Base-by-base conservation (phyloP, 352 stramenopile genomes). In the Albugo candida region DNA sequence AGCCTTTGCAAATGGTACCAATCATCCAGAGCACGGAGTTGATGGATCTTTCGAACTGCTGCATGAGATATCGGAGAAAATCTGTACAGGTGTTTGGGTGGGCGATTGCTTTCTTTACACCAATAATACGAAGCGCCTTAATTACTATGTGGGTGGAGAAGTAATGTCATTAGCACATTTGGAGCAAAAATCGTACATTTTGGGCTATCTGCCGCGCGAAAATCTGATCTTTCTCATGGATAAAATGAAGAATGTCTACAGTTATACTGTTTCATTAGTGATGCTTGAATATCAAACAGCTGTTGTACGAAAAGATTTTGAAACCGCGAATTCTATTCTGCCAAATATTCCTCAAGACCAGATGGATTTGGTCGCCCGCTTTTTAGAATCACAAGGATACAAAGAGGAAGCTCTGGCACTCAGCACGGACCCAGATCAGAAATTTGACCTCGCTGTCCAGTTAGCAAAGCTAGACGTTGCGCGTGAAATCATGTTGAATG, bases 61-160 rank as follows among this genome's bases (percentile, higher is more conserved):
- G 45, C 93, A 97, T 55, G 94, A 99, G 59, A 95, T 99, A 55
- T 82, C 70, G 8, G 94, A 99, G 52, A 95, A 75, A 44, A 89
- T 98, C 37, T 79, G 81, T 21, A 97, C 86, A 17, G 96, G 94
- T 47, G 84, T 94, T 45, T 99, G 95, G 96, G 93, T 99, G n/a
- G 96, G 95, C 20, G 95, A 98, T 60, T 99, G 94, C 70, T 99
- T 99, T 67, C 70, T 99, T 50, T 99, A 98, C 82, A 97, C 91
- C 13, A 42, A 48, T 27, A 98, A 97, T 59, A 80, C 76, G 36
- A 81, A 83, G 5, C 70, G 92, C 21, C 70, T 99, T 21, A 98
- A 98, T 61, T 99, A 99, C 70, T 98, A 96, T 59, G 94, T 99
- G n/a, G 95, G 95, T 38, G 95, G 95, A n/a, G 87, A 99, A 56